Evolutionary conservation across 768 basidiomycete species (phyloP).

Genomic region (Phaeotremella skinneri): DNA sequence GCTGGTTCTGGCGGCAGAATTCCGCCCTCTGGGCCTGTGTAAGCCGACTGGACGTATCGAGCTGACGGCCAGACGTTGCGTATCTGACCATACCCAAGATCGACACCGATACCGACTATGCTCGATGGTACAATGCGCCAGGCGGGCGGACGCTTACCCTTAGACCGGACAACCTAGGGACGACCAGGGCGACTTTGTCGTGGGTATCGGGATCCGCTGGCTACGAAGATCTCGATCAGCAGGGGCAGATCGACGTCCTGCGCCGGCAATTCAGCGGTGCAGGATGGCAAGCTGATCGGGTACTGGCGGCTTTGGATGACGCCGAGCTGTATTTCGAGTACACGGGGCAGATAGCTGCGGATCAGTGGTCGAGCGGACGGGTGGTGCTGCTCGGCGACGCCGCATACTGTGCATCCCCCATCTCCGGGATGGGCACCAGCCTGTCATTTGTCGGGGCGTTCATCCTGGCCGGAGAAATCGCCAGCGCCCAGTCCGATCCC

Average conservation of each 20-base stretch:
- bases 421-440: conserved; percentile 41
- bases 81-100: conserved; percentile 25
- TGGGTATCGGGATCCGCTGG: conserved; percentile 6
- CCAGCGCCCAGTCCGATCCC: too few relatives aligned
- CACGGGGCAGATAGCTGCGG: conserved; percentile 21
- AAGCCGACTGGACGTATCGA: too few relatives aligned
- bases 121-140: conserved; percentile 14
- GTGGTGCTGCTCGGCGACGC: conserved; percentile 41
- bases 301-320: conserved; percentile 23
- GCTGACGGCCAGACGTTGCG: conserved; percentile 6
- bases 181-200: conserved; percentile 13
- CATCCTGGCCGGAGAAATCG: conserved; percentile 37
- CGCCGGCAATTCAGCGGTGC: conserved; percentile 11
- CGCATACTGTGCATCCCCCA: conserved; percentile 30
- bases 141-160: conserved; percentile 2
- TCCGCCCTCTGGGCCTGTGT: too few relatives aligned
- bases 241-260: conserved; percentile 16
- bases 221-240: conserved; percentile 12
- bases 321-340: conserved; percentile 38
- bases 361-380: conserved; percentile 16
- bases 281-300: conserved; percentile 28
- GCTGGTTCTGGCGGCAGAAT: conserved; percentile 18
- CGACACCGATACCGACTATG: conserved; percentile 18
- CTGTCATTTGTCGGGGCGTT: conserved; percentile 34
- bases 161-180: conserved; percentile 23